Base-by-base conservation (phyloP, 2,329 filamentous ascomycete species). In the Hypomyces perniciosus region DNA sequence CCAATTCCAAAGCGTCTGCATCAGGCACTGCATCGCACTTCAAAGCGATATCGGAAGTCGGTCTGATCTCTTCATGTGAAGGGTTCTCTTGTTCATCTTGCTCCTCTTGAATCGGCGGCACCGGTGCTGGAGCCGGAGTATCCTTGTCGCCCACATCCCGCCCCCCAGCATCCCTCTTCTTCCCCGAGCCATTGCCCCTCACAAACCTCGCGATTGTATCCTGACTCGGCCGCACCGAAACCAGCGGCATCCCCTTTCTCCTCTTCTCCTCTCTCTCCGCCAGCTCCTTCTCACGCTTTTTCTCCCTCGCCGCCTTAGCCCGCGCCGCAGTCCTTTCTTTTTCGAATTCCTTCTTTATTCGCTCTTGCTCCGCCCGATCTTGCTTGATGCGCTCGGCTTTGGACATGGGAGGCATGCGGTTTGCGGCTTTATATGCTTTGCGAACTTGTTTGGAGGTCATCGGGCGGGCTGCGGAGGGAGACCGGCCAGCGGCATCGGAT, bases 151-250 rank as follows among this genome's bases (percentile, higher is more conserved):
- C 31, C 20, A 48, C 34, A 4, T 41, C 30, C 10, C 31, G 12
- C 3, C 63, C 65, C 5, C 48, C 53, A 3, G 39, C 48, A 31
- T 64, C 62, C 37, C 64, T 64, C 57, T 68, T 69, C 48, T 57
- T 68, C 1, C 52, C 51, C 3, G 57, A 56, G 1, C 62, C 64
- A n/a, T 67, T 64, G 0, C 68, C 65, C 34, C 68, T 65, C 6
- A 79, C 64, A 51, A 84, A 84, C 34, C 72, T 61, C 13, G 78
- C 69, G 54, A 84, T 80, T 0, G 75, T 79, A 39, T 75, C 75
- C 61, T 84, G 81, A 33, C 80, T 83, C 0, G 80, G 75, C 34
- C 74, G 70, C 4, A 80, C 76, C 9, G 69, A 70, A n/a, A 78
- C 70, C 4, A 81, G 64, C 10, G 81, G 81, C 52, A 80, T 51